phyloP scores from a whole-genome alignment of 106 monocot species.

The Xerophyta viscosa region DNA sequence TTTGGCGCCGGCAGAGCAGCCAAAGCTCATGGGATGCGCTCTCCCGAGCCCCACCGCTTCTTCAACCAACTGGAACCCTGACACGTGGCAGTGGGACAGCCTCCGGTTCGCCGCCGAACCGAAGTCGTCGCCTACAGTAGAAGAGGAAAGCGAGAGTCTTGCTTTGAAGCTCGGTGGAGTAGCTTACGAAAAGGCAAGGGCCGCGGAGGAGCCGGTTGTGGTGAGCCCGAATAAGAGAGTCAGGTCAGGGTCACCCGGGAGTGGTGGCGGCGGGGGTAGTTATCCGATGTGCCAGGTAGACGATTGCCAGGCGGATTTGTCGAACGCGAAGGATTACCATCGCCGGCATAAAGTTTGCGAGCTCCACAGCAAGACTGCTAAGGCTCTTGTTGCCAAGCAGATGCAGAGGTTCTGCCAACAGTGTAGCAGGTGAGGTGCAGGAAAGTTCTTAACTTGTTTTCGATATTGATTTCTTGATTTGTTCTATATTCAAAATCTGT shows the following conservation, averaged over 20 bases:
- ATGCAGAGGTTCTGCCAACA: constrained; percentile 99
- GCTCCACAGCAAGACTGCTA: constrained; percentile 79
- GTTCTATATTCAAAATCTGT: neutral
- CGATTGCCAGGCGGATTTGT: constrained; percentile 69
- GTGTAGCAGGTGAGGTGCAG: constrained; percentile 80
- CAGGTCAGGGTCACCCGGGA: constrained; percentile 31
- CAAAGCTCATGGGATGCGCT: constrained; percentile 3
- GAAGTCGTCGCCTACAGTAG: constrained; percentile 8
- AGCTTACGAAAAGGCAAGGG: neutral
- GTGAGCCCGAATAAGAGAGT: constrained; percentile 29
- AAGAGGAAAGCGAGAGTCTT: constrained; percentile 15
- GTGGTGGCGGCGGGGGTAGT: constrained; percentile 4
- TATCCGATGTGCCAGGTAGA: constrained; percentile 97
- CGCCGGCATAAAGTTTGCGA: constrained; percentile 95
- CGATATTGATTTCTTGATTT: neutral
- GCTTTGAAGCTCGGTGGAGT: constrained; percentile 28
- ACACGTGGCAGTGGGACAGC: constrained; percentile 40
- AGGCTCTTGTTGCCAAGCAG: constrained; percentile 75
- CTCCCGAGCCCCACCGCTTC: neutral
- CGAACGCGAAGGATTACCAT: constrained; percentile 87
- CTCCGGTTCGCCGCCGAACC: constrained; percentile 14
- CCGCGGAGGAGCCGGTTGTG: constrained; percentile 5
- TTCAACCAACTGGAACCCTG: constrained; percentile 18
- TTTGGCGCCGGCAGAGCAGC: neutral
- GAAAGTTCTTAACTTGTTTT: neutral